Percentiles rank a stretch among this genome's conserved stretches.
phyloP scores from a whole-genome alignment of 2,329 filamentous ascomycete species.

The Ophiostoma triangulosporum region DNA sequence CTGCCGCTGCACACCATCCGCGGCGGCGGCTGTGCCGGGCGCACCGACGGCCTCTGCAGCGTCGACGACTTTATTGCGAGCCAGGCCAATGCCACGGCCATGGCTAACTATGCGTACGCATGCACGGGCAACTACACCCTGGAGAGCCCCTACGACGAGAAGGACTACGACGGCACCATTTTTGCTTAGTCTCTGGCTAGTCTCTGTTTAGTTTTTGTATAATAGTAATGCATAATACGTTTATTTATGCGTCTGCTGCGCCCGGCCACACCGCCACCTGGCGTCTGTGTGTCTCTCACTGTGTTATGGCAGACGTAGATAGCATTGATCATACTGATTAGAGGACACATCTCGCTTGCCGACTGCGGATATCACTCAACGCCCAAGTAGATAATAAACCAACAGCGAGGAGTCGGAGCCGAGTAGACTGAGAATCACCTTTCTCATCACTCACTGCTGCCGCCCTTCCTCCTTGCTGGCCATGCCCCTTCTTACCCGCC shows the following conservation, averaged over 20 bases:
- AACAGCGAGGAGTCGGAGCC: too few species aligned
- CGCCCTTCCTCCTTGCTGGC: too few species aligned
- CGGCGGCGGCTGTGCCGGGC: conserved; percentile 27
- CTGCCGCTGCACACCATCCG: conserved; percentile 32
- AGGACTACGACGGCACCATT: conserved; percentile 29
- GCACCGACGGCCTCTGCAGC: conserved; percentile 32
- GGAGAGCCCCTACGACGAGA: conserved; percentile 21
- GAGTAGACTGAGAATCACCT: too few species aligned
- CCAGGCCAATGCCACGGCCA: conserved; percentile 23
- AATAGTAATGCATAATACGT: background rate
- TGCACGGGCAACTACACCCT: conserved; percentile 36
- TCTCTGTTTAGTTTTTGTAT: background rate
- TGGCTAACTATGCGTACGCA: conserved; percentile 32
- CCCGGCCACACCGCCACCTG: too few species aligned
- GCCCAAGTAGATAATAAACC: too few species aligned
- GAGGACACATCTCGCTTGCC: too few species aligned
- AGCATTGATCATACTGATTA: conserved; percentile 19
- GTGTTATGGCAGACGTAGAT: too few species aligned
- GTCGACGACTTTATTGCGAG: conserved; percentile 27
- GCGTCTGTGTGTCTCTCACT: too few species aligned
- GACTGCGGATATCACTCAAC: too few species aligned
- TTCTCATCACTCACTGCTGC: too few species aligned
- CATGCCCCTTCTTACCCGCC: too few species aligned
- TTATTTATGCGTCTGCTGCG: background rate
- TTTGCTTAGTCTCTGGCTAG: conserved; percentile 5